Percentiles rank a stretch among this genome's conserved stretches.
Conservation (phyloP, 2,329 filamentous ascomycete species). For the Fusarium sp. region DNA sequence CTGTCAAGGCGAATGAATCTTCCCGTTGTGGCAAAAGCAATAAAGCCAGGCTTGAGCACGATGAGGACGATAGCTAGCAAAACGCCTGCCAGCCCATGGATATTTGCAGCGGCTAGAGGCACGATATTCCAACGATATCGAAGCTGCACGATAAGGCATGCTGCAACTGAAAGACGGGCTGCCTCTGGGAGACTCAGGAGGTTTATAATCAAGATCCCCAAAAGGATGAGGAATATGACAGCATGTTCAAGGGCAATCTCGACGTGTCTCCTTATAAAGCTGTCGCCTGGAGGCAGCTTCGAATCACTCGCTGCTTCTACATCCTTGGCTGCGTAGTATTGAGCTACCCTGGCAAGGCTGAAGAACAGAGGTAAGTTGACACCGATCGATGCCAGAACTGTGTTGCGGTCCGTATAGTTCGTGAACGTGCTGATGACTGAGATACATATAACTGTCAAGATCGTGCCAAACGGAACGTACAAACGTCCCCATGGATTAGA, state of each 20-base stretch:
- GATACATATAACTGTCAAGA: conserved; percentile 1
- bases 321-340: conserved; percentile 30
- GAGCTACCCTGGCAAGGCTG: conserved; percentile 22
- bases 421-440: neutral
- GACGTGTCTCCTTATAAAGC: conserved; percentile 5
- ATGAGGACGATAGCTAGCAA: conserved; percentile 1
- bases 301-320: neutral
- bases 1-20: neutral
- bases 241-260: conserved; percentile 9
- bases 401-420: neutral
- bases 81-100: neutral
- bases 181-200: conserved; percentile 15
- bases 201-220: neutral
- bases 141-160: conserved; percentile 25
- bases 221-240: conserved; percentile 9
- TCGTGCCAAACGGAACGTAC: conserved; percentile 26
- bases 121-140: neutral
- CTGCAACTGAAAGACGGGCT: conserved; percentile 22
- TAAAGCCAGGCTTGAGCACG: neutral
- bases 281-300: neutral
- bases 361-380: conserved; percentile 34
- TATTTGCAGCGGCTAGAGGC: neutral
- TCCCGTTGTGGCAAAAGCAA: neutral
- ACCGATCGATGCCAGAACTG: conserved; percentile 22
- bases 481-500: conserved; percentile 33